These are phyloP conservation scores for Starmerella vitae DNA, from an alignment of 805 yeast genomes.

Conservation along the genomic window DNA sequence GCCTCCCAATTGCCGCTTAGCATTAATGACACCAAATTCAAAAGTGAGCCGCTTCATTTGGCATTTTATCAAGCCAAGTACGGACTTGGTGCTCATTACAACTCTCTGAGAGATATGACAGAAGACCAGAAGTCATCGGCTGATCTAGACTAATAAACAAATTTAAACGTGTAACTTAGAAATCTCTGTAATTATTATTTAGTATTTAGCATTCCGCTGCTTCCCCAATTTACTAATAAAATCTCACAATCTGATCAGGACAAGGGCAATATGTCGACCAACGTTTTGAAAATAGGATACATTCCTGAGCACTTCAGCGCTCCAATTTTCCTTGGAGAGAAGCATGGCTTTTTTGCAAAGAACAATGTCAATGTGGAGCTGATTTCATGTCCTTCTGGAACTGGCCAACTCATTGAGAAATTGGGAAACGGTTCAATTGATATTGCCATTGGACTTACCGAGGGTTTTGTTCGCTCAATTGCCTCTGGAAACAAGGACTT, in stretches of 20 bases:
- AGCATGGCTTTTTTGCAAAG: slow-evolving; percentile 41
- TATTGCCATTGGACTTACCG: slow-evolving; percentile 79
- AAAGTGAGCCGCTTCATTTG: slow-evolving; percentile 38
- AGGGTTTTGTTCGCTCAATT: slow-evolving; percentile 74
- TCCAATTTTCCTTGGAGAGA: slow-evolving; percentile 60
- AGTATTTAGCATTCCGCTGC: too few relatives aligned
- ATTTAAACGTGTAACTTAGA: too few relatives aligned
- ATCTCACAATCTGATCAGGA: too few relatives aligned
- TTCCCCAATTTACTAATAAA: too few relatives aligned
- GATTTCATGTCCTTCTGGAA: slow-evolving; percentile 68
- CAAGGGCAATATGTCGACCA: too few relatives aligned
- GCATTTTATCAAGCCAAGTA: slow-evolving; percentile 76
- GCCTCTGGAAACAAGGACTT: slow-evolving; percentile 56
- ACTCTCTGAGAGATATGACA: slow-evolving; percentile 38
- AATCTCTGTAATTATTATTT: too few relatives aligned
- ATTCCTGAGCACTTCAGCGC: slow-evolving; percentile 90
- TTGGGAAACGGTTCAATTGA: slow-evolving; percentile 48
- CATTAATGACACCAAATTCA: slow-evolving; percentile 45
- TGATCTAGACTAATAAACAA: too few relatives aligned
- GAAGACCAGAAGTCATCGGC: background rate
- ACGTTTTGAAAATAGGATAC: too few relatives aligned
- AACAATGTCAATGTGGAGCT: slow-evolving; percentile 42
- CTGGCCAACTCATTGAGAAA: slow-evolving; percentile 73
- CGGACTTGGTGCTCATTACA: slow-evolving; percentile 92
- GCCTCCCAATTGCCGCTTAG: slow-evolving; percentile 57